Evolutionary conservation across 306 rosid species (phyloP).

Genomic region (Quercus parvula): DNA sequence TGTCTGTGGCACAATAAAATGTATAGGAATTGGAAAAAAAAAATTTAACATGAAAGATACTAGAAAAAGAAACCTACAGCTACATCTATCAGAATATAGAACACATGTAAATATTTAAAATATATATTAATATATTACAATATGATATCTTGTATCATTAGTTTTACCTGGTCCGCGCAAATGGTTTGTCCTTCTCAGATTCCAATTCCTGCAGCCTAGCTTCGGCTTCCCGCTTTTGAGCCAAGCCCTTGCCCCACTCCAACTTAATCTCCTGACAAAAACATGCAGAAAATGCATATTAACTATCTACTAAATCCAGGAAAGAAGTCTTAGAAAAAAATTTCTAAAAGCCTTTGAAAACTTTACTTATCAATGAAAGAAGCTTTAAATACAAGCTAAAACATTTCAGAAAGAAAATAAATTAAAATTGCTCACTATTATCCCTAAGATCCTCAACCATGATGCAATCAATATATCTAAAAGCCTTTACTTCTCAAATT

Average conservation of each 20-base stretch:
- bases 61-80: too few relatives aligned
- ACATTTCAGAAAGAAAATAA: neutral
- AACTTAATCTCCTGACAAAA: conserved; percentile 65
- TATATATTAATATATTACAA: neutral
- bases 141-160: neutral
- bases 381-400: neutral
- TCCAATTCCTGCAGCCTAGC: conserved; percentile 72
- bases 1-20: too few relatives aligned
- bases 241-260: conserved; percentile 97
- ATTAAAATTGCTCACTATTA: neutral
- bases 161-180: conserved; percentile 78
- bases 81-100: too few relatives aligned
- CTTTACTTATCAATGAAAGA: too few relatives aligned
- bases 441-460: neutral
- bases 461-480: neutral
- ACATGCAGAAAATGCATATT: conserved; percentile 8
- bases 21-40: too few relatives aligned
- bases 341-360: too few relatives aligned
- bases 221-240: conserved; percentile 95
- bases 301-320: neutral
- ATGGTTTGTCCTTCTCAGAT: conserved; percentile 84
- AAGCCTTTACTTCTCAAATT: neutral
- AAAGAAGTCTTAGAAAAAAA: neutral
- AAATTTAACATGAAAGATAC: too few relatives aligned
- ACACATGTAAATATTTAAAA: neutral